Base-by-base conservation (phyloP, 2,329 filamentous ascomycete genomes). In the Colletotrichum agaves region DNA sequence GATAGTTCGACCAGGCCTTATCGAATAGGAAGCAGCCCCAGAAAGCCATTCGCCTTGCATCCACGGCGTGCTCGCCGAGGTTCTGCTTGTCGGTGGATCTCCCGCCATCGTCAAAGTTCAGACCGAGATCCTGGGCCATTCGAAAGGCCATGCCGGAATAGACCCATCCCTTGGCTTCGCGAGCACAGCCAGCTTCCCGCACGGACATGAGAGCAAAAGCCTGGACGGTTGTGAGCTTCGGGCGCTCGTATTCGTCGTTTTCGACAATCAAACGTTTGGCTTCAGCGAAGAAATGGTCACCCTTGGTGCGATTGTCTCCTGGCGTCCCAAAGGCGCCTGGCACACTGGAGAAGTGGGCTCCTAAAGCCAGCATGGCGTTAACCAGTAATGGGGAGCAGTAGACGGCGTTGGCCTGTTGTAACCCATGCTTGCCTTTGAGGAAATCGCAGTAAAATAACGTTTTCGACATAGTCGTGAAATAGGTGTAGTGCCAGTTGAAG, bases 1-100 rank as follows among this genome's bases (percentile, higher is more conserved):
- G 87, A 73, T 98, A 98, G 77, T 98, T 98, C 56, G 94, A 97
- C 94, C 95, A 98, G 78, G 93, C 97, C 85, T 98, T 98, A 82
- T 99, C 96, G 77, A 98, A 97, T n/a, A 97, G 81, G 78, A 96
- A 98, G 77, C 94, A 98, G 6, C 96, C 96, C 96, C 96, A 98
- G 75, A 98, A 98, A 0, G 96, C 98, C 46, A 98, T 91, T 60
- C 93, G 87, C 43, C 96, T 86, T 3, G 94, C 94, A 79, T 99
- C 96, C 43, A 97, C 87, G 77, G 98, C 95, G 52, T 92, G 87
- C 65, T 97, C 93, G 69, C 90, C 89, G 71, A 95, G 85, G 31
- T 83, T 79, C 57, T 86, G 84, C 65, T 82, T 84, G 65, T 86
- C 87, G 7, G 81, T 80, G 7, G 87, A 85, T 66, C 93, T 85